Base-by-base conservation (phyloP, 805 yeast species). In the Sugiyamaella mastotermitis region DNA sequence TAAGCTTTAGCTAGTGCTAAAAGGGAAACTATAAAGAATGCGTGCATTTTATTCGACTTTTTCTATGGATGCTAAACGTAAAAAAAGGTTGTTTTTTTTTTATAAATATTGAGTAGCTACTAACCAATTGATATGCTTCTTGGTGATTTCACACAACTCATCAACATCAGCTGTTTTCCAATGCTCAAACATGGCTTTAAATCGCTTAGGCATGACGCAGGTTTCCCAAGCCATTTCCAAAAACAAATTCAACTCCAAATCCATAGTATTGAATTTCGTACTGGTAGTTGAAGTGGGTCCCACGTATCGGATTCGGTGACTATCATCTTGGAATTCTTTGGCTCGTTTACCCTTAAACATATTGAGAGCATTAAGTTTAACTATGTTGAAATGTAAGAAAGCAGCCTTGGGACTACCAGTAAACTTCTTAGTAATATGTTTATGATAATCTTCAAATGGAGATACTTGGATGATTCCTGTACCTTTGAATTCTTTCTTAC, bases 401-500 rank as follows among this genome's bases (percentile, higher is more conserved):
- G 77, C 49, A 15, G 26, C 30, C 8, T 41, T 33, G 8, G 48
- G 45, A 17, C 13, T 13, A n/a, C 30, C 40, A 2, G 15, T 20
- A 1, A 43, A 34, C 13, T 44, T 40, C 25, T 32, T 31, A 25
- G 37, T 28, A n/a, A 43, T 42, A n/a, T 37, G 35, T 5, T 31
- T 18, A 32, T 48, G 48, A 38, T 64, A 75, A 56, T 83, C 94
- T 31, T 70, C 71, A n/a, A 68, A 57, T 2, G 88, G 85, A 52
- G 80, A 76, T 44, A 66, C 74, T 56, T 84, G 94, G 4, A 81
- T 79, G 86, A 83, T 83, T 2, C 83, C 84, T 7, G 33, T 16
- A n/a, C 30, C 30, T 27, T 10, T 14, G 14, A 27, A 78, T 72
- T n/a, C n/a, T n/a, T n/a, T n/a, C n/a, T n/a, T n/a, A 13, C 88